Conservation (phyloP, 2,329 filamentous ascomycete genomes). For the Phyllosticta capitalensis region DNA sequence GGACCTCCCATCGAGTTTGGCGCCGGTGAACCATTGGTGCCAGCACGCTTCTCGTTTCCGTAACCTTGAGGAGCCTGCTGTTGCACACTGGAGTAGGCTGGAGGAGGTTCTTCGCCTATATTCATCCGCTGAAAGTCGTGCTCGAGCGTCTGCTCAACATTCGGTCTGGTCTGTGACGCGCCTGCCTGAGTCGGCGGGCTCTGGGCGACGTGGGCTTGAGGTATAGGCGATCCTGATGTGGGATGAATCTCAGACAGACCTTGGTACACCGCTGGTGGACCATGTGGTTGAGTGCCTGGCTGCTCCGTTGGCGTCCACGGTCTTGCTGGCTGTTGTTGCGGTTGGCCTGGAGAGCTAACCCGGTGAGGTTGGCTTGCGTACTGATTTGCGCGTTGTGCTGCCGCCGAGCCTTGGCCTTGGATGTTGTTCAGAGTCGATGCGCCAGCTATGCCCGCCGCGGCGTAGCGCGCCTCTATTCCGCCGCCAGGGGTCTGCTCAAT, state of each 20-base stretch:
- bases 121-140: constrained; percentile 79
- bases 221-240: constrained; percentile 17
- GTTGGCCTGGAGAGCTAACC: constrained; percentile 36
- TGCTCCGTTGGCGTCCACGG: constrained; percentile 95
- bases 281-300: constrained; percentile 77
- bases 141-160: constrained; percentile 57
- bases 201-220: constrained; percentile 24
- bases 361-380: constrained; percentile 45
- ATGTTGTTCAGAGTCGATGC: constrained; percentile 72
- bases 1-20: constrained; percentile 20
- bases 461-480: constrained; percentile 85
- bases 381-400: constrained; percentile 69
- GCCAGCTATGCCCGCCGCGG: constrained; percentile 81
- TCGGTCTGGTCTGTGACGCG: constrained; percentile 20
- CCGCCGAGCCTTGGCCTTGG: constrained; percentile 66
- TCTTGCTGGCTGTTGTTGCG: constrained; percentile 39
- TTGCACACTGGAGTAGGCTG: constrained; percentile 79
- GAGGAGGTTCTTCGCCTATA: constrained; percentile 73
- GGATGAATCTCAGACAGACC: constrained; percentile 60
- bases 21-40: constrained; percentile 25
- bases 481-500: constrained; percentile 61
- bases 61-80: constrained; percentile 46
- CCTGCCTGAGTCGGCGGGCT: constrained; percentile 30
- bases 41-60: constrained; percentile 66
- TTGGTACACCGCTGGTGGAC: constrained; percentile 85